phyloP scores from a whole-genome alignment of 805 yeast genomes.

The Torulaspora gathmanii region DNA sequence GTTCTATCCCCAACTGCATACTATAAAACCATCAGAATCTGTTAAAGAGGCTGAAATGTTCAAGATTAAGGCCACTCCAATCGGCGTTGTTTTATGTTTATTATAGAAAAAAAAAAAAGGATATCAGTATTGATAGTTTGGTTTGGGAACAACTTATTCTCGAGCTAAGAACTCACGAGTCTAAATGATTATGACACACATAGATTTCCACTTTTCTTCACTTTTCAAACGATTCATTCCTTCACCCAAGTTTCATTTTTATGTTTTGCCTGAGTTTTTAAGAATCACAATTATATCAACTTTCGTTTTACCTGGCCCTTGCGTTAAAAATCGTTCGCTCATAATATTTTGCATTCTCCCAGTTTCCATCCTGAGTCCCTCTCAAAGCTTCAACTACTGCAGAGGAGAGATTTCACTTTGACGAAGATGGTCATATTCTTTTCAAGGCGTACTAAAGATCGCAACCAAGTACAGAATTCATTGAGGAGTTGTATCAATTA shows the following conservation, averaged over 20 bases:
- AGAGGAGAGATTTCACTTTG: background rate
- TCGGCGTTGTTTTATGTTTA: conserved; percentile 6
- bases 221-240: conserved; percentile 1
- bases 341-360: conserved; percentile 1
- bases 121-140: background rate
- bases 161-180: background rate
- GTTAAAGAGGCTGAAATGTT: background rate
- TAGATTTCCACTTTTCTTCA: background rate
- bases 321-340: conserved; percentile 1
- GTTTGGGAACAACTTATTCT: background rate
- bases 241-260: background rate
- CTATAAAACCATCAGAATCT: background rate
- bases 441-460: background rate
- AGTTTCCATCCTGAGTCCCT: background rate
- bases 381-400: background rate
- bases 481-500: conserved; percentile 16
- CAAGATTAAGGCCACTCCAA: background rate
- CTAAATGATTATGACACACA: background rate
- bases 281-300: background rate
- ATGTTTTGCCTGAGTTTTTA: conserved; percentile 6
- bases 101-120: conserved; percentile 5
- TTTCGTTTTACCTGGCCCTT: background rate
- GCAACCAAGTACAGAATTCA: conserved; percentile 3
- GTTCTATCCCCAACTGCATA: conserved; percentile 10
- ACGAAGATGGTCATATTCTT: background rate